Evolutionary conservation across 2,329 filamentous ascomycete genomes (phyloP), one percentile per base, ranked within the genome.

Genomic region (Penicillium sclerotigenum): DNA sequence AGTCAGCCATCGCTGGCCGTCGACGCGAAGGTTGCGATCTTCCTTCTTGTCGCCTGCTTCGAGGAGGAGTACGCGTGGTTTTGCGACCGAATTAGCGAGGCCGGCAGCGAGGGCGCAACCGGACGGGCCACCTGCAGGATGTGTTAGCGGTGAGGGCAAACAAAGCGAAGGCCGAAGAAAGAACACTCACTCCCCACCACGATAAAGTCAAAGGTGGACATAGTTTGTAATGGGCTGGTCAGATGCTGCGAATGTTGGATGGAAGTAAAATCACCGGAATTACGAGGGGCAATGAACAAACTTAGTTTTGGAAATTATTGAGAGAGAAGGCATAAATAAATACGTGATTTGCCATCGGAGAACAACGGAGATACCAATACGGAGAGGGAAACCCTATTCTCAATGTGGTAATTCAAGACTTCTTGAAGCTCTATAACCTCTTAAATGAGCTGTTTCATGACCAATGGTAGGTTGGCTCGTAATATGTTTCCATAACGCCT

Each of bases 41-140:
- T 78, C 74, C 40, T 83, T 81, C 6, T 62, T 54, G 1, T 76
- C 72, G 11, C 85, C 85, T 4, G 83, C 83, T 69, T 87, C 84
- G 2, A 87, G 70, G 1, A 87, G 75, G 3, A 87, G 77, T 3
- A 87, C 77, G 0, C 65, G 75, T 0, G 83, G 84, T 13, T 72
- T 74, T 28, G 75, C 73, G 0, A 73, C 20, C 0, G 79, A 71
- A n/a, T 73, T 68, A 1, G 82, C 77, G 5, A 87, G 78, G 1
- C 75, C 73, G 2, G 79, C 71, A 0, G 84, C 84, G 24, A 86
- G 65, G 2, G 80, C 73, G 49, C 79, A 79, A 5, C 85, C 85
- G 9, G 84, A 76, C 2, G 84, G 81, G 20, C 84, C 84, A 40
- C 40, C 53, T 55, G 9, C 8, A 4, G 18, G 8, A 28, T 13